Evolutionary conservation across 2,329 filamentous ascomycete genomes (phyloP), one percentile per base, ranked within the genome.

Genomic region (Neofusicoccum laricinum): DNA sequence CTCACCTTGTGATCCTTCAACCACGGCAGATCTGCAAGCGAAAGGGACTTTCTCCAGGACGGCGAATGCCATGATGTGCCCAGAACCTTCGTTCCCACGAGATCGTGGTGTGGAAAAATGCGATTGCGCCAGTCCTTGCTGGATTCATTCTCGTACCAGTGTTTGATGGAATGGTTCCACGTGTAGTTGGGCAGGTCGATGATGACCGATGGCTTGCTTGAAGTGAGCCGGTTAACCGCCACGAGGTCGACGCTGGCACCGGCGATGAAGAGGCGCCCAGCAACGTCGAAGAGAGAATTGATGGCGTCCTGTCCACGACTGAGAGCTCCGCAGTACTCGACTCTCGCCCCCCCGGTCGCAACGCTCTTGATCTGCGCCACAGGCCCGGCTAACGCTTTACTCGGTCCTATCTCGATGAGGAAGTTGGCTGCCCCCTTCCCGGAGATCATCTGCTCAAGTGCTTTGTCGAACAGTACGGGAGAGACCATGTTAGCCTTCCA

Each of bases 21-120:
- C 83, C 83, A 85, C 0, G 79, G 76, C 0, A 77, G 65, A 25
- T 82, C 74, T 0, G 71, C 69, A 0, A 78, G 64, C 0, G 72
- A 69, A 0, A 84, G 66, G 2, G 80, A 43, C 46, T 80, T 81
- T 0, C 79, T 69, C 79, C 80, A 85, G 0, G 66, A 59, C 0
- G 80, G 79, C 8, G 77, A 69, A 0, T 73, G 36, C 7, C 68
- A 65, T 6, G 69, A 65, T 41, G 70, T 69, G 63, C 79, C 77
- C 32, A 69, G 58, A 30, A 71, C 59, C 1, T 72, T 71, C 1
- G 48, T 36, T 3, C 70, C 71, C 0, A 73, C 14, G 49, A 75
- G 49, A 62, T 71, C 68, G 59, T 75, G 72, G 41, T 65, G 62
- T 0, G 65, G 53, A 45, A 61, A 59, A 5, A 63, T 36, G 1